phyloP scores from a whole-genome alignment of 768 basidiomycete genomes.

The Pleurotus tuoliensis region DNA sequence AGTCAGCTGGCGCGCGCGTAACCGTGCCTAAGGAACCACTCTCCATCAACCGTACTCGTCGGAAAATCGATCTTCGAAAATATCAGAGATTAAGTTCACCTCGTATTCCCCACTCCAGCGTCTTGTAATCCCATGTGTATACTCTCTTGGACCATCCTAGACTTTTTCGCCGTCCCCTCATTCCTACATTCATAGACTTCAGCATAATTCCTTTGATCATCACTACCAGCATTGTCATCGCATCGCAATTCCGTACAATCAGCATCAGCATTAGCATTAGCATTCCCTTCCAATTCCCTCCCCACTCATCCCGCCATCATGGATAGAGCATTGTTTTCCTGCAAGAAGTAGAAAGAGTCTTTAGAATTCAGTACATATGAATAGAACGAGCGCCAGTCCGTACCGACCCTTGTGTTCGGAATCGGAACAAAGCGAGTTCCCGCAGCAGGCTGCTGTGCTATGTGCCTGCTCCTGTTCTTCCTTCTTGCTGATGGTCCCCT shows the following conservation, averaged over 20 bases:
- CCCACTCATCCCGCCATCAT: constrained; percentile 5
- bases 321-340: not conserved
- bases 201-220: not conserved
- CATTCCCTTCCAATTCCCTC: not conserved
- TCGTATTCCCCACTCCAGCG: not conserved
- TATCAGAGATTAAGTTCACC: too few relatives aligned
- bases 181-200: not conserved
- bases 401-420: not conserved
- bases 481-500: constrained; percentile 4
- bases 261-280: not conserved
- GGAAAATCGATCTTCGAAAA: not conserved
- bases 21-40: not conserved
- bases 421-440: not conserved
- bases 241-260: not conserved
- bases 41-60: constrained; percentile 4
- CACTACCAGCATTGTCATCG: not conserved
- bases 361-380: constrained; percentile 3
- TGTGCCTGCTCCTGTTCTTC: constrained; percentile 1
- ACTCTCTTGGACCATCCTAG: too few relatives aligned
- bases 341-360: constrained; percentile 4
- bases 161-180: not conserved
- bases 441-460: not conserved
- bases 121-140: not conserved
- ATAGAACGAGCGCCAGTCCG: not conserved
- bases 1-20: not conserved